Evolutionary conservation across 352 stramenopile species (phyloP).

Genomic region (Phytophthora sojae): DNA sequence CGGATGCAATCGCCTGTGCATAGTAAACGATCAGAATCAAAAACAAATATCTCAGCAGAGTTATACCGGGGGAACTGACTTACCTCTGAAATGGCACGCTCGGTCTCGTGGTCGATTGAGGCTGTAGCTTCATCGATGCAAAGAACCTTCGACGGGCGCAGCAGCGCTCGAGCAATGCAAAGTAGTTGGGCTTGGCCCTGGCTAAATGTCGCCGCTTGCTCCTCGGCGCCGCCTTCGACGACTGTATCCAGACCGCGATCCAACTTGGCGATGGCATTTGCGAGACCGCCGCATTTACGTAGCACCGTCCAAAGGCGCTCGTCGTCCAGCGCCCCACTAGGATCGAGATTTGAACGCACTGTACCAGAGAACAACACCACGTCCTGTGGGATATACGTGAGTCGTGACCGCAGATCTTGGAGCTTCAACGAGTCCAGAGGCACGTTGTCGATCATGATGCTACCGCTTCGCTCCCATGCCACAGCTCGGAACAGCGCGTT

Average conservation of each 20-base stretch:
- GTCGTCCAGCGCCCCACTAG: slow-evolving; percentile 45
- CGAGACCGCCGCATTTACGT: slow-evolving; percentile 52
- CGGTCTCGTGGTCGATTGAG: slow-evolving; percentile 91
- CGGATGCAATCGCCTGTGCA: slow-evolving; percentile 85
- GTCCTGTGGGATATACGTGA: slow-evolving; percentile 90
- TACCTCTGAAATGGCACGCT: slow-evolving; percentile 79
- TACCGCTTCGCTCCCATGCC: slow-evolving; percentile 51
- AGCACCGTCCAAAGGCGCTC: slow-evolving; percentile 70
- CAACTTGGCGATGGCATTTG: slow-evolving; percentile 51
- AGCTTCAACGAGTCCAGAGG: slow-evolving; percentile 70
- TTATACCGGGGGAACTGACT: slow-evolving; percentile 21
- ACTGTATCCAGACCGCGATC: slow-evolving; percentile 56
- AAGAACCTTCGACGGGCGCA: slow-evolving; percentile 93
- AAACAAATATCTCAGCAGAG: slow-evolving; percentile 2
- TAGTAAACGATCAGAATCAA: neutral
- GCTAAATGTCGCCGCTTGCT: slow-evolving; percentile 58
- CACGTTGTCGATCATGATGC: slow-evolving; percentile 80
- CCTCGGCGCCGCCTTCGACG: slow-evolving; percentile 50
- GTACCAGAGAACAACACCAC: slow-evolving; percentile 84
- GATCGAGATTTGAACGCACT: slow-evolving; percentile 89
- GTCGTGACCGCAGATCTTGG: slow-evolving; percentile 58
- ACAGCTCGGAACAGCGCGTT: slow-evolving; percentile 83
- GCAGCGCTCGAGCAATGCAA: slow-evolving; percentile 77
- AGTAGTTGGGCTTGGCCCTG: slow-evolving; percentile 81
- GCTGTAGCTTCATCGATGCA: slow-evolving; percentile 94